Percentiles rank a stretch among this genome's conserved stretches.
Evolutionary conservation across 768 basidiomycete genomes (phyloP).

Genomic region (Wakefieldia striispora): DNA sequence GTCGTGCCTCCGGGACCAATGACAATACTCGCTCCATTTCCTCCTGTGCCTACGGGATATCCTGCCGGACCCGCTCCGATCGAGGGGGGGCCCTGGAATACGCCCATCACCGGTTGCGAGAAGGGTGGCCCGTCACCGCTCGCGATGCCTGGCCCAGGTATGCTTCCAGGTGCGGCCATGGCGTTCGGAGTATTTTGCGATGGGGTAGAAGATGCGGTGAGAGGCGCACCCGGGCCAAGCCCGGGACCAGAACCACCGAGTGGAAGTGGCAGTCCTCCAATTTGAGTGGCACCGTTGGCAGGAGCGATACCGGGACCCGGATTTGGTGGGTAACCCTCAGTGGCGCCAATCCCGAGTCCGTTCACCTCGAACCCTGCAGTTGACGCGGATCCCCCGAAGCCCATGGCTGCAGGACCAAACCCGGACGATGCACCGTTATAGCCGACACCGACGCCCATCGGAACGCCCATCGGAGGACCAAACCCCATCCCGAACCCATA

Average conservation of each 20-base stretch:
- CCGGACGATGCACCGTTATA: constrained; percentile 16
- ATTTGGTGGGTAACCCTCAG: constrained; percentile 17
- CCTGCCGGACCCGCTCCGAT: constrained; percentile 16
- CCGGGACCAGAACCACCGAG: constrained; percentile 10
- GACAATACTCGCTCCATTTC: constrained; percentile 20
- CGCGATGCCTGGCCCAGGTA: constrained; percentile 9
- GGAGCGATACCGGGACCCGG: constrained; percentile 12
- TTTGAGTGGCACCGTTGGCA: constrained; percentile 5
- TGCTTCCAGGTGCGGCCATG: not conserved
- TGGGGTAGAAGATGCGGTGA: constrained; percentile 3
- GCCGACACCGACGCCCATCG: constrained; percentile 17
- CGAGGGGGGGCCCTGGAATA: constrained; percentile 25
- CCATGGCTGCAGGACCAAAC: constrained; percentile 14
- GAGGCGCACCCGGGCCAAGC: constrained; percentile 4
- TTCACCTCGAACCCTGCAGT: constrained; percentile 21
- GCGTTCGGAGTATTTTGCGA: constrained; percentile 10
- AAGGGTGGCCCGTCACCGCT: constrained; percentile 17
- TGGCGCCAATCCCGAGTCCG: constrained; percentile 17
- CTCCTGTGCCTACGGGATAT: constrained; percentile 23
- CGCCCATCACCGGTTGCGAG: constrained; percentile 28
- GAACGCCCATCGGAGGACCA: constrained; percentile 20
- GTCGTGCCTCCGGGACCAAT: constrained; percentile 26
- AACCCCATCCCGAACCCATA: constrained; percentile 27
- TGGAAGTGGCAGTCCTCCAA: constrained; percentile 6
- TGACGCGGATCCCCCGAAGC: constrained; percentile 16